Conservation (phyloP, 108 stramenopile species). For the Mayamaea pseudoterrestris region DNA sequence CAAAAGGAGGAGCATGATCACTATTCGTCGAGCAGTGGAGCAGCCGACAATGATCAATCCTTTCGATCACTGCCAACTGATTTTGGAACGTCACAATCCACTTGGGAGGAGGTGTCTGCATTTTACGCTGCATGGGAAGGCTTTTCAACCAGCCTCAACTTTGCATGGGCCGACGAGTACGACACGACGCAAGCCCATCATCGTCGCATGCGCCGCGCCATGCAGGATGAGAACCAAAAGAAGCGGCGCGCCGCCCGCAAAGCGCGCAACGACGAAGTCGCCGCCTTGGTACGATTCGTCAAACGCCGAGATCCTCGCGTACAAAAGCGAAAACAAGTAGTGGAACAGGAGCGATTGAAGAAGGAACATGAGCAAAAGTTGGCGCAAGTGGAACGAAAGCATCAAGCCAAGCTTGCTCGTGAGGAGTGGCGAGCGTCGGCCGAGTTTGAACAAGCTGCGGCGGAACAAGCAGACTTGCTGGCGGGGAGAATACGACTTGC, state of each 20-base stretch:
- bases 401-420: constrained; percentile 32
- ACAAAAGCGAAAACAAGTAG: constrained; percentile 24
- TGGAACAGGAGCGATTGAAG: constrained; percentile 32
- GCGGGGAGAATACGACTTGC: constrained; percentile 75
- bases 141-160: constrained; percentile 50
- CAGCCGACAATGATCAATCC: constrained; percentile 4
- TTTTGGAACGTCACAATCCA: constrained; percentile 44
- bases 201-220: constrained; percentile 60
- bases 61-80: constrained; percentile 20
- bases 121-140: constrained; percentile 81
- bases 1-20: constrained; percentile 27
- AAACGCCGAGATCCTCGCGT: constrained; percentile 81
- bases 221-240: constrained; percentile 83
- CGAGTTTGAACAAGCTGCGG: constrained; percentile 40
- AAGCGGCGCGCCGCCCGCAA: constrained; percentile 53
- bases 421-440: constrained; percentile 58
- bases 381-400: constrained; percentile 38
- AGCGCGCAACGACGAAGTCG: constrained; percentile 58
- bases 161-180: constrained; percentile 79
- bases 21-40: constrained; percentile 14
- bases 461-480: constrained; percentile 62
- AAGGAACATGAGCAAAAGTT: constrained; percentile 32
- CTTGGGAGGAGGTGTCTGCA: constrained; percentile 34
- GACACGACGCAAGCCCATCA: constrained; percentile 56
- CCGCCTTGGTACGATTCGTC: constrained; percentile 63